A percentile compares a stretch with the other conserved stretches of the same genome.
These are phyloP conservation scores for Penicillium steckii DNA, from an alignment of 495 filamentous ascomycete species.

Conservation along the genomic window DNA sequence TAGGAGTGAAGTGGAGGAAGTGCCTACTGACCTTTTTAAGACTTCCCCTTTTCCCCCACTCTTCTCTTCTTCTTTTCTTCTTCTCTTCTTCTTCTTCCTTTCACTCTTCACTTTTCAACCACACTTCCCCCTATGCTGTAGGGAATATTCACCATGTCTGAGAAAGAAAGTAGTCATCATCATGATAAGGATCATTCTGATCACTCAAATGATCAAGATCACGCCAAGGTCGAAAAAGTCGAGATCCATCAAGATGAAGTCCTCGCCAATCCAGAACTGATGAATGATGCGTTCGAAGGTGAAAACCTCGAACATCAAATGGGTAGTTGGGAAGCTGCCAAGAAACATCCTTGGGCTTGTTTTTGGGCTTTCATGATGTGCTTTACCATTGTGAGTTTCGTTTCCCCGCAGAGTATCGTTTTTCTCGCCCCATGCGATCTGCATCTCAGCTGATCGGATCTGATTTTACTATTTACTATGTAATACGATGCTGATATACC, in stretches of 20 bases:
- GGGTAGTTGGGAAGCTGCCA: slow-evolving; percentile 31
- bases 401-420: no score
- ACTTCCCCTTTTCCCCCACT: neutral
- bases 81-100: neutral
- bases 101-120: neutral
- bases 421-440: neutral
- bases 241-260: slow-evolving; percentile 27
- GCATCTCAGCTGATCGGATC: neutral
- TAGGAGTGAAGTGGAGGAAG: neutral
- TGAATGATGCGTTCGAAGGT: slow-evolving; percentile 35
- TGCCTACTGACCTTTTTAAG: no score
- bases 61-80: neutral
- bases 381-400: slow-evolving; percentile 42
- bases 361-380: slow-evolving; percentile 46
- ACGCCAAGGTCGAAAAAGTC: slow-evolving; percentile 9
- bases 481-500: no score
- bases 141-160: neutral
- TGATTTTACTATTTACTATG: no score
- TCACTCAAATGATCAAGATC: neutral
- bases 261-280: slow-evolving; percentile 25
- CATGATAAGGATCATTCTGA: neutral
- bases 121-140: neutral
- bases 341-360: slow-evolving; percentile 48
- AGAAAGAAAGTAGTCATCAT: neutral
- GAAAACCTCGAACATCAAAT: slow-evolving; percentile 32